A percentile compares a stretch with the other conserved stretches of the same genome.
phyloP scores from a whole-genome alignment of 176 grass and related monocot genomes.

The Cymbopogon citratus region DNA sequence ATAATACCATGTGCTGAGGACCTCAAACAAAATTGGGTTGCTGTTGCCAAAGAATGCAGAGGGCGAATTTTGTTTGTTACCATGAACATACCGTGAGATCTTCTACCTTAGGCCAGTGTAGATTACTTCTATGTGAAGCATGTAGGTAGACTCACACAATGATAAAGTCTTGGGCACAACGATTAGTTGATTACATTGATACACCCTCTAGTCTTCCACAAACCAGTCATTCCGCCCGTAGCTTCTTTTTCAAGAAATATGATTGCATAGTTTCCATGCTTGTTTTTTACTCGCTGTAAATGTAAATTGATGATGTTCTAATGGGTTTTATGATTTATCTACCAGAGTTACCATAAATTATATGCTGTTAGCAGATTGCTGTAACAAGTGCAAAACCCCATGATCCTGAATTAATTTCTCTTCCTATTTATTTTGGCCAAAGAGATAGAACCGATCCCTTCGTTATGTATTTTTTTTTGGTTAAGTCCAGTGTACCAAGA shows the following conservation, averaged over 20 bases:
- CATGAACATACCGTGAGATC: background rate
- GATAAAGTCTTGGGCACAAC: too few relatives aligned
- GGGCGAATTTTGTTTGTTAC: background rate
- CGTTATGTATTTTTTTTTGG: background rate
- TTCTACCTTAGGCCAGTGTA: background rate
- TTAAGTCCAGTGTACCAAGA: background rate
- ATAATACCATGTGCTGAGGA: background rate
- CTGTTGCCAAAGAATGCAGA: background rate
- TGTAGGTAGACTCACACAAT: background rate
- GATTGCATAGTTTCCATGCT: background rate
- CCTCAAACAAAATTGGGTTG: background rate
- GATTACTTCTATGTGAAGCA: background rate
- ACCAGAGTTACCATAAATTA: background rate
- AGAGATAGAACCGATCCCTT: background rate
- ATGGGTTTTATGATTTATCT: background rate
- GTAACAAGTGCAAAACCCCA: background rate
- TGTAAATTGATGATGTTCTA: background rate
- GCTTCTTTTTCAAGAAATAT: background rate
- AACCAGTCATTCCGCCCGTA: background rate
- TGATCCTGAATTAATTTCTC: background rate
- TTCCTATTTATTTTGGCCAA: background rate
- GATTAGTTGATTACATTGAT: too few relatives aligned
- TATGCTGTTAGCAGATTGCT: background rate
- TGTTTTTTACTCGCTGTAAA: background rate
- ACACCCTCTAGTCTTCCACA: background rate